phyloP scores from a whole-genome alignment of 805 yeast species.

The Ascoidea asiatica region DNA sequence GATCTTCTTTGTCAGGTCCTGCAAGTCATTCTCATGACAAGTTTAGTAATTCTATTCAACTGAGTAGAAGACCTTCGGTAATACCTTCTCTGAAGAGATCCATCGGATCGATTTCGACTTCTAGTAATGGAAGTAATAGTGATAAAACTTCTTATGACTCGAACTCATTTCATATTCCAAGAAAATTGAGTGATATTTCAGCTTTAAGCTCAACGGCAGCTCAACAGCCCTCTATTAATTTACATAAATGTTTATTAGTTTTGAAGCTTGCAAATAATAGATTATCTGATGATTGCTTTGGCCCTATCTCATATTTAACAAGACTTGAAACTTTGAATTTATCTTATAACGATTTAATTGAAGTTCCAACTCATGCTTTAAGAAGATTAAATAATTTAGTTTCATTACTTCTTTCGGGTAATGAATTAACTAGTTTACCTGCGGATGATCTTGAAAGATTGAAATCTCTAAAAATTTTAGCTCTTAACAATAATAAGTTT shows the following conservation, averaged over 20 bases:
- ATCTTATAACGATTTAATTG: slow-evolving; percentile 71
- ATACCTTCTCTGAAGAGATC: not conserved
- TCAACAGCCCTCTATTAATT: not conserved
- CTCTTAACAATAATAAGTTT: slow-evolving; percentile 70
- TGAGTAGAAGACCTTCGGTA: not conserved
- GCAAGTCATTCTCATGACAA: not conserved
- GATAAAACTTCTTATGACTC: not conserved
- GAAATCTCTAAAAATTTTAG: slow-evolving; percentile 41
- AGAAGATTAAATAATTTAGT: slow-evolving; percentile 39
- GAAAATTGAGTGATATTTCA: not conserved
- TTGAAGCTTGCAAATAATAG: slow-evolving; percentile 73
- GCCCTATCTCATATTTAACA: slow-evolving; percentile 41
- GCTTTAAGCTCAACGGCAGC: not conserved
- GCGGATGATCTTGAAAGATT: slow-evolving; percentile 66
- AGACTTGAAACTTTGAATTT: slow-evolving; percentile 53
- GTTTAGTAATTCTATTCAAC: not conserved
- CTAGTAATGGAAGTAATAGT: too few species aligned
- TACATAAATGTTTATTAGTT: slow-evolving; percentile 25
- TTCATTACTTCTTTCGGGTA: slow-evolving; percentile 70
- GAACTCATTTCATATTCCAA: not conserved
- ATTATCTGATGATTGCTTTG: slow-evolving; percentile 61
- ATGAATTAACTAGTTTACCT: slow-evolving; percentile 61
- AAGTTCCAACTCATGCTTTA: slow-evolving; percentile 60
- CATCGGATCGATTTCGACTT: not conserved
- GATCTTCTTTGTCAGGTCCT: not conserved